Evolutionary conservation across 2,329 filamentous ascomycete species (phyloP), one percentile per base, ranked within the genome.

Genomic region (Teratosphaeria zuluensis): DNA sequence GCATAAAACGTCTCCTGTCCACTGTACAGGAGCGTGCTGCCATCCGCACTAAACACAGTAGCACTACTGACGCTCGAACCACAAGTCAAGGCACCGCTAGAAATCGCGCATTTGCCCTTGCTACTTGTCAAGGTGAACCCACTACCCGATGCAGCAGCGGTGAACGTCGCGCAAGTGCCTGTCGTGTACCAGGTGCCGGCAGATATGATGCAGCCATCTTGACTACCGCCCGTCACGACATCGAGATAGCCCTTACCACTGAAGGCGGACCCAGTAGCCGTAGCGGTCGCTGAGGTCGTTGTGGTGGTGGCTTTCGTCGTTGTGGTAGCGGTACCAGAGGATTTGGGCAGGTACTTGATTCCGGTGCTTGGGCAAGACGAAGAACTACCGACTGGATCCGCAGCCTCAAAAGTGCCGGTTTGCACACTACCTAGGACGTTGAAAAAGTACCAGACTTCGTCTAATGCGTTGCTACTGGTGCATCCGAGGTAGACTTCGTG

Each of bases 151-250:
- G 52, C 52, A 16, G 52, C 19, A 4, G 84, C 83, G 0, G 79
- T 83, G 69, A 83, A 87, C 0, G 81, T 86, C 0, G 86, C 87
- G 67, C 86, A 89, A 0, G 85, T 86, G 1, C 86, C 85, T 1
- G 77, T 79, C 0, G 79, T 78, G 67, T 86, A 89, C 87, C 86
- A 90, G 0, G 80, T 82, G 0, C 87, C 87, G 9, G 73, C 77
- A 58, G 80, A 80, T 68, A 89, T 89, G 59, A 89, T 78, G 64
- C 85, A 89, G n/a, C 87, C 86, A 7, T 76, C 78, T 54, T 75
- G 69, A n/a, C 67, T 68, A 3, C 80, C 78, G 19, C 73, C 70
- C 3, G 77, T 75, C 30, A 77, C 67, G 2, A 86, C 84, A 57
- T 84, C 80, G 48, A 89, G 70, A 64, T 80, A 81, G 0, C 86